These are phyloP conservation scores for Chrysanthemum seticuspe DNA, from an alignment of 129 eudicot species.

Conservation along the genomic window DNA sequence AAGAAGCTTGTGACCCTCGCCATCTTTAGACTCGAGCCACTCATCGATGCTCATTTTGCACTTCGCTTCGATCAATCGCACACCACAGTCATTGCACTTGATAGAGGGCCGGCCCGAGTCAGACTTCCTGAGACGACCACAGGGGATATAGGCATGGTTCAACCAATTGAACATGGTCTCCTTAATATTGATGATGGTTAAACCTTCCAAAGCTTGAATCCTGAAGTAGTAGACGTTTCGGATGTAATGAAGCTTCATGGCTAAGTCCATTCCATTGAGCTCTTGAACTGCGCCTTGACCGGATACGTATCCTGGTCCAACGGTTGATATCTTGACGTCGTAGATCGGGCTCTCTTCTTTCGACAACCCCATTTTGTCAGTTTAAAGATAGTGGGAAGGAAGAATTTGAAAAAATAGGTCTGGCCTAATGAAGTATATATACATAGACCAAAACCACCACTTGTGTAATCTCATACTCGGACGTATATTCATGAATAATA, in stretches of 20 bases:
- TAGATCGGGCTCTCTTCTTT: slow-evolving; percentile 34
- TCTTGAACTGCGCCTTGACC: slow-evolving; percentile 47
- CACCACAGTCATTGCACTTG: slow-evolving; percentile 93
- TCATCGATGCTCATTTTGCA: slow-evolving; percentile 57
- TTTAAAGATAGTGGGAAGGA: not conserved
- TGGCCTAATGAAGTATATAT: not conserved
- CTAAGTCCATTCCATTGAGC: slow-evolving; percentile 71
- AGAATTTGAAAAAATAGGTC: not conserved
- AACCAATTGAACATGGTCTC: slow-evolving; percentile 68
- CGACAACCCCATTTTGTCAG: slow-evolving; percentile 29
- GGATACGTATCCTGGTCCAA: slow-evolving; percentile 66
- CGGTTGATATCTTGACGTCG: slow-evolving; percentile 51
- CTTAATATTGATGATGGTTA: slow-evolving; percentile 46
- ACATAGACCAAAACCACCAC: slow-evolving; percentile 18
- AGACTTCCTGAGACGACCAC: slow-evolving; percentile 66
- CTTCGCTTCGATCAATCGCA: slow-evolving; percentile 64
- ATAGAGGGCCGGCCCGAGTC: slow-evolving; percentile 66
- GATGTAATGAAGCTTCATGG: slow-evolving; percentile 88
- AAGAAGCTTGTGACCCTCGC: slow-evolving; percentile 41
- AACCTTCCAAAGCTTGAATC: slow-evolving; percentile 45
- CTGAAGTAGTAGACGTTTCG: slow-evolving; percentile 59
- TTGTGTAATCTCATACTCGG: too few species aligned
- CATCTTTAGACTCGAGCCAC: slow-evolving; percentile 56
- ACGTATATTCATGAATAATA: too few species aligned
- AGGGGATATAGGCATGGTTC: slow-evolving; percentile 37